Conservation (phyloP, 352 stramenopile genomes). For the Phytophthora rubi region DNA sequence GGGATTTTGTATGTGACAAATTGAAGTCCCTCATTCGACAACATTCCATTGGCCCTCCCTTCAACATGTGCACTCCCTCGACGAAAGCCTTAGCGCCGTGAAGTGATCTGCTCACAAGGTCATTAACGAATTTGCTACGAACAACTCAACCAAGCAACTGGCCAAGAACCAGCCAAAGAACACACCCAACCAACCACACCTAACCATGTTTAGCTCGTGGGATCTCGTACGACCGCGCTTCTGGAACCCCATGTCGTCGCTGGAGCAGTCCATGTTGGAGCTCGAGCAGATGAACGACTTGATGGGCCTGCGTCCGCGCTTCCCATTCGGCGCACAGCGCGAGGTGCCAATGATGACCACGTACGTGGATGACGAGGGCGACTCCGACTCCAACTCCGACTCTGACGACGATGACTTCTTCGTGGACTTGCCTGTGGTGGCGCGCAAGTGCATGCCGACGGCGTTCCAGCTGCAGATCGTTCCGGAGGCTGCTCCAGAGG, state of each 20-base stretch:
- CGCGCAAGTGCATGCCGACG: slow-evolving; percentile 6
- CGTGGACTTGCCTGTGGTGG: slow-evolving; percentile 14
- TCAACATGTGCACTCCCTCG: background rate
- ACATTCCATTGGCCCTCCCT: slow-evolving; percentile 2
- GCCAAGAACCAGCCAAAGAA: background rate
- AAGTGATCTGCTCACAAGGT: background rate
- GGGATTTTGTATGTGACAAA: slow-evolving; percentile 14
- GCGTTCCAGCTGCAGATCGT: slow-evolving; percentile 4
- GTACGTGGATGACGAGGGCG: slow-evolving; percentile 1
- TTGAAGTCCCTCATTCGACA: slow-evolving; percentile 14
- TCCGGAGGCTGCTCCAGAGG: background rate
- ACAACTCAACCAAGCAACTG: slow-evolving; percentile 6
- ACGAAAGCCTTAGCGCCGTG: background rate
- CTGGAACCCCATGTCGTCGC: slow-evolving; percentile 64
- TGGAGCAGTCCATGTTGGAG: slow-evolving; percentile 65
- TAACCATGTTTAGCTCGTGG: slow-evolving; percentile 53
- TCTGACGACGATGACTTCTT: slow-evolving; percentile 19
- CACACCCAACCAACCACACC: slow-evolving; percentile 11
- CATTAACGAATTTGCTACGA: slow-evolving; percentile 19
- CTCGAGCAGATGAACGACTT: slow-evolving; percentile 47
- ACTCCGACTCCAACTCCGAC: background rate
- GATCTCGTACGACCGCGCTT: slow-evolving; percentile 56
- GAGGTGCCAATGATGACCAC: slow-evolving; percentile 12
- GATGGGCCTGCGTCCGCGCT: slow-evolving; percentile 22
- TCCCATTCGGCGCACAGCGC: slow-evolving; percentile 18